phyloP scores from a whole-genome alignment of 495 filamentous ascomycete species.

The Aspergillus bridgeri region DNA sequence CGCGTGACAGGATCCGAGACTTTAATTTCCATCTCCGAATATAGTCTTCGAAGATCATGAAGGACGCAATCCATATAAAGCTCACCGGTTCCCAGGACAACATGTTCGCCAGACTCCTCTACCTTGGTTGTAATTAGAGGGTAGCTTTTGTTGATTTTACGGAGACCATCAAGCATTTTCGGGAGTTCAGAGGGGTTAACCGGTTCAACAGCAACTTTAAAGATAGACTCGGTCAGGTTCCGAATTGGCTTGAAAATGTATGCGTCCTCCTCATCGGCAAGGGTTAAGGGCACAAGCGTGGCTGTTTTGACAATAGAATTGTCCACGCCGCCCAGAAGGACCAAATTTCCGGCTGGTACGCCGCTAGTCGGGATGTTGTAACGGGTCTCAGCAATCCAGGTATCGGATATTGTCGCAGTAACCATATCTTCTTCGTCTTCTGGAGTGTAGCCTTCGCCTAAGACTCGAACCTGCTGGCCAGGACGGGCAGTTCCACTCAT shows the following conservation, averaged over 20 bases:
- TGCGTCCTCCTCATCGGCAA: slow-evolving; percentile 83
- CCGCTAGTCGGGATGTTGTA: slow-evolving; percentile 91
- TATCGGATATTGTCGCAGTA: slow-evolving; percentile 78
- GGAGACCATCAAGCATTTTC: slow-evolving; percentile 95
- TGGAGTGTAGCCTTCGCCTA: slow-evolving; percentile 92
- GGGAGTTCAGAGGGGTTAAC: slow-evolving; percentile 98
- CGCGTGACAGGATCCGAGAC: slow-evolving; percentile 96
- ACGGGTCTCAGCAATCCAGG: slow-evolving; percentile 88
- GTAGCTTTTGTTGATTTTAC: slow-evolving; percentile 97
- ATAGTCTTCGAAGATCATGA: slow-evolving; percentile 86
- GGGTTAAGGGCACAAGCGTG: slow-evolving; percentile 79
- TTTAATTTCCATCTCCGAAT: slow-evolving; percentile 99
- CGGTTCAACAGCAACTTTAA: slow-evolving; percentile 96
- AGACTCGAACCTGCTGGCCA: slow-evolving; percentile 78
- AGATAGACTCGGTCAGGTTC: slow-evolving; percentile 95
- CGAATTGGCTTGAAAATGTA: slow-evolving; percentile 91
- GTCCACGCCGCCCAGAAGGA: slow-evolving; percentile 85
- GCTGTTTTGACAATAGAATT: slow-evolving; percentile 98
- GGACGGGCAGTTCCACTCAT: slow-evolving; percentile 89
- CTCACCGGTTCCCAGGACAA: slow-evolving; percentile 91
- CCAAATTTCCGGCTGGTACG: slow-evolving; percentile 94
- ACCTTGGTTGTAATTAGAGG: slow-evolving; percentile 94
- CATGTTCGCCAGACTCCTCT: slow-evolving; percentile 97
- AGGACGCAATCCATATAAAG: slow-evolving; percentile 99
- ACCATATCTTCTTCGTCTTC: slow-evolving; percentile 99